phyloP scores from a whole-genome alignment of 2,329 filamentous ascomycete genomes.

The Aspergillus persii region DNA sequence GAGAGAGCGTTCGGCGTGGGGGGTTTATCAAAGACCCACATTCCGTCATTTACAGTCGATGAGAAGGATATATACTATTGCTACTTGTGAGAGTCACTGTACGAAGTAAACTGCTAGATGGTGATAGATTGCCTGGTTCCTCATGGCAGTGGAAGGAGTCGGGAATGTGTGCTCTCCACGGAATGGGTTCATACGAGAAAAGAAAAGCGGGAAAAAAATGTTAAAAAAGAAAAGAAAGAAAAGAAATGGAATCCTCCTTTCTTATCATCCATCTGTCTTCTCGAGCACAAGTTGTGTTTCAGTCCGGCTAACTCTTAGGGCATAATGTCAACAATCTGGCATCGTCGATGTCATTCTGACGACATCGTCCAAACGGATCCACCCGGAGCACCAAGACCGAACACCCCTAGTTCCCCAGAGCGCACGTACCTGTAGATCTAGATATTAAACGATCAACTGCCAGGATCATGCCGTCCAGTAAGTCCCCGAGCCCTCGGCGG shows the following conservation, averaged over 20 bases:
- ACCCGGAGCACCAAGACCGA: neutral
- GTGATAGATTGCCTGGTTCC: neutral
- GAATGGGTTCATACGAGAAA: neutral
- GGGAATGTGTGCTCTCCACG: neutral
- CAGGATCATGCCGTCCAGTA: neutral
- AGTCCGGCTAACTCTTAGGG: neutral
- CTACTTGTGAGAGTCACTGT: neutral
- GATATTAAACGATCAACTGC: neutral
- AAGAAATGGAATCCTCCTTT: neutral
- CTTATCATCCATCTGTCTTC: neutral
- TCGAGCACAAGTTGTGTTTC: neutral
- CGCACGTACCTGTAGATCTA: neutral
- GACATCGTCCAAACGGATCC: neutral
- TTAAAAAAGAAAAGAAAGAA: neutral
- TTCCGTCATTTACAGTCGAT: neutral
- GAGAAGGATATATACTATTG: neutral
- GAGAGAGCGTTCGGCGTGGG: neutral
- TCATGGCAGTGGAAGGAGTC: neutral
- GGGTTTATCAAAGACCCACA: neutral
- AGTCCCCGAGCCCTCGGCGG: conserved; percentile 16
- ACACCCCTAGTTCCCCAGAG: neutral
- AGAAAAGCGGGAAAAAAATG: neutral
- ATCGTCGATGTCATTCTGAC: conserved; percentile 6
- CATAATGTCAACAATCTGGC: neutral
- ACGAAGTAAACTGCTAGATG: neutral